Conservation (phyloP, 2,329 filamentous ascomycete genomes). For the Aspergillus udagawae region DNA sequence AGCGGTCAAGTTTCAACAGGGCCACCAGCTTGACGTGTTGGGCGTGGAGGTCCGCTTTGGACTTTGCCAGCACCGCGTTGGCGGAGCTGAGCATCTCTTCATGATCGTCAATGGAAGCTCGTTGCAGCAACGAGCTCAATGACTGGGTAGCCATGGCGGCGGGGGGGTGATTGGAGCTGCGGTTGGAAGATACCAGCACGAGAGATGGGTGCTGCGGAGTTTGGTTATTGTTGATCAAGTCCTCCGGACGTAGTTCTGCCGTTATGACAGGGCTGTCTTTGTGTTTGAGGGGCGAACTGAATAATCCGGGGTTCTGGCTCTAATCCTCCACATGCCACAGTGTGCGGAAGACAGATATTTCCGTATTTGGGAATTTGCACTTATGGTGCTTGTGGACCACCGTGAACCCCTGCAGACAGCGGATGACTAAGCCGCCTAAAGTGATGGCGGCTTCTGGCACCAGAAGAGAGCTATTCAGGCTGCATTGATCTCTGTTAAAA, state of each 20-base stretch:
- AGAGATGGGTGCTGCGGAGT: background rate
- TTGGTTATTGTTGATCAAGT: background rate
- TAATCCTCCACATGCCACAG: conserved; percentile 4
- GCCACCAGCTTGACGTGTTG: conserved; percentile 59
- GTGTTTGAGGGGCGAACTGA: background rate
- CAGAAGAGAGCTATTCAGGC: too few species aligned
- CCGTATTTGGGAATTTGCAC: conserved; percentile 18
- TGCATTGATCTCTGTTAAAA: too few species aligned
- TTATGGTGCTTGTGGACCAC: background rate
- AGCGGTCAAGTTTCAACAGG: conserved; percentile 60
- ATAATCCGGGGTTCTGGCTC: background rate
- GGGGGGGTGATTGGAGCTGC: background rate
- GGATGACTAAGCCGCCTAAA: background rate
- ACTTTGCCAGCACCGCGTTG: conserved; percentile 54
- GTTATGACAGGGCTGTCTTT: background rate
- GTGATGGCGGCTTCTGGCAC: background rate
- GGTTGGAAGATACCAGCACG: background rate
- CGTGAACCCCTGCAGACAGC: background rate
- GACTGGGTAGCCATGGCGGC: conserved; percentile 42
- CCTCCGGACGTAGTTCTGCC: background rate
- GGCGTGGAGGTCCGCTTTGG: conserved; percentile 53
- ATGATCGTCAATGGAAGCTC: conserved; percentile 58
- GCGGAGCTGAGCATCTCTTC: conserved; percentile 58
- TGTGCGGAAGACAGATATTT: conserved; percentile 19
- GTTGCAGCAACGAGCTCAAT: conserved; percentile 54